Percentiles rank a stretch among this genome's conserved stretches.
Evolutionary conservation across 257 asterid species (phyloP).

Genomic region (Avicennia marina): DNA sequence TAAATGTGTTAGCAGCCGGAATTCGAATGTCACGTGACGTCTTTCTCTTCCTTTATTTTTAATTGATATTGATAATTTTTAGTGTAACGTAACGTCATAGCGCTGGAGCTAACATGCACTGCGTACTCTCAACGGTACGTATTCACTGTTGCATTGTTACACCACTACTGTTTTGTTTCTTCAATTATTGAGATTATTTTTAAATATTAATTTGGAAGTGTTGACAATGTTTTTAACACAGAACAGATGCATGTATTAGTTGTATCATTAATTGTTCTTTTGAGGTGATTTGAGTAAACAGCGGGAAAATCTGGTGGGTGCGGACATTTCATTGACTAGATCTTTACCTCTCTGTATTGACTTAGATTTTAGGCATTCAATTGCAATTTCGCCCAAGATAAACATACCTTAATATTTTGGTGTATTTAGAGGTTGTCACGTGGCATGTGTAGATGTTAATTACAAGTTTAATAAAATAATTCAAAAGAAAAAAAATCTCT

Average conservation of each 20-base stretch:
- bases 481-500: too few species aligned
- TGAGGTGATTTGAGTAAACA: neutral
- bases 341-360: neutral
- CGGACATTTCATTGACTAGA: neutral
- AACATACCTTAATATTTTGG: too few species aligned
- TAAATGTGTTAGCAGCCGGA: neutral
- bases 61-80: too few species aligned
- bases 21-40: too few species aligned
- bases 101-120: neutral
- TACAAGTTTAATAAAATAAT: too few species aligned
- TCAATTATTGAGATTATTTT: neutral
- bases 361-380: neutral
- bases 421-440: too few species aligned
- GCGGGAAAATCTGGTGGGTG: neutral
- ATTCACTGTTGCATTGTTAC: conserved; percentile 10
- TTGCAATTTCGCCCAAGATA: too few species aligned
- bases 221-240: neutral
- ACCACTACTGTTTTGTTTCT: conserved; percentile 4
- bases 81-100: neutral
- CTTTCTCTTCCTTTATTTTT: too few species aligned
- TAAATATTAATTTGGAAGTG: conserved; percentile 2
- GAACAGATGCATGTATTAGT: too few species aligned
- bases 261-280: neutral
- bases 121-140: neutral
- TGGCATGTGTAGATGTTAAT: too few species aligned